Conservation (phyloP, 352 stramenopile species). For the Blastocystis sp. region DNA sequence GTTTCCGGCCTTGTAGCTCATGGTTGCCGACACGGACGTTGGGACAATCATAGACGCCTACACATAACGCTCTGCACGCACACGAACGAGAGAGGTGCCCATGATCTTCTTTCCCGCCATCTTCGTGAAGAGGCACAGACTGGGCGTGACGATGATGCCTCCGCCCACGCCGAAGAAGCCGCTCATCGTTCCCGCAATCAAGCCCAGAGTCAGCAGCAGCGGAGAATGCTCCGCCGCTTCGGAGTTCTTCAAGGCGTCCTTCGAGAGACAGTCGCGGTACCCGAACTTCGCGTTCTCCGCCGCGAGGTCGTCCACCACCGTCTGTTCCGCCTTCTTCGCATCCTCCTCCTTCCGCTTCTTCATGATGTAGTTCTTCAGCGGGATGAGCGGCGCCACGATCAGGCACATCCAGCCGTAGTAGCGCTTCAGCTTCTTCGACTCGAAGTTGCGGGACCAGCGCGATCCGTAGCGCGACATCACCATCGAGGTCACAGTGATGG, state of each 20-base stretch:
- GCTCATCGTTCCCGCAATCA: slow-evolving; percentile 67
- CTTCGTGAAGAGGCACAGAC: slow-evolving; percentile 67
- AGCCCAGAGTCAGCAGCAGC: slow-evolving; percentile 61
- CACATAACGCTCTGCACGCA: background rate
- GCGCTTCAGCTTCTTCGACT: slow-evolving; percentile 70
- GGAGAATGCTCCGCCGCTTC: slow-evolving; percentile 49
- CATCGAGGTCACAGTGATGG: slow-evolving; percentile 71
- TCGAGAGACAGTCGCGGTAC: slow-evolving; percentile 64
- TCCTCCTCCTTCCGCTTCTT: slow-evolving; percentile 63
- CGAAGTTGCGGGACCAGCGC: slow-evolving; percentile 69
- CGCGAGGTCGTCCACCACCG: slow-evolving; percentile 10
- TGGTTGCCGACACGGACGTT: slow-evolving; percentile 23
- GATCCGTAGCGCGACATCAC: slow-evolving; percentile 71
- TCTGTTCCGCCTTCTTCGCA: slow-evolving; percentile 11
- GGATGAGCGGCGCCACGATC: slow-evolving; percentile 70
- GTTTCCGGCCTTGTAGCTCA: slow-evolving; percentile 63
- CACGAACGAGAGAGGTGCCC: slow-evolving; percentile 69
- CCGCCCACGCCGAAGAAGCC: slow-evolving; percentile 72
- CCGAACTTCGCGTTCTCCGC: slow-evolving; percentile 58
- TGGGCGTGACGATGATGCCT: slow-evolving; percentile 70
- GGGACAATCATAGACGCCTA: slow-evolving; percentile 68
- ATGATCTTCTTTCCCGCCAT: slow-evolving; percentile 70
- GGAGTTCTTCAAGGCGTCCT: slow-evolving; percentile 51
- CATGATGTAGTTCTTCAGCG: slow-evolving; percentile 70
- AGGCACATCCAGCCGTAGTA: slow-evolving; percentile 72